These are phyloP conservation scores for Botrytis porri DNA, from an alignment of 2,329 filamentous ascomycete genomes.

Conservation along the genomic window DNA sequence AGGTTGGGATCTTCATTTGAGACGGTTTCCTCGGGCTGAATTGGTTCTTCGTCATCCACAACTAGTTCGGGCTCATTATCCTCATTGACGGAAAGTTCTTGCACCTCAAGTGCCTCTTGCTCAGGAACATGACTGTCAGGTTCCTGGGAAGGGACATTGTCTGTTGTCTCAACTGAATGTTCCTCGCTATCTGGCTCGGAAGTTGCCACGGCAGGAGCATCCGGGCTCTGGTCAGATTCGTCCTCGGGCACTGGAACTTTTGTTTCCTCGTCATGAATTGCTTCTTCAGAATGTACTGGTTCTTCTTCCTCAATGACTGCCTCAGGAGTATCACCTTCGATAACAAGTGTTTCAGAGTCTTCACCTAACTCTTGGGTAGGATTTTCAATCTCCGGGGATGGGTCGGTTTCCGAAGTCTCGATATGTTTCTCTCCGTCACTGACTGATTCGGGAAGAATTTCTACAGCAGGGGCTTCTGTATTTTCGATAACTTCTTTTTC, in stretches of 20 bases:
- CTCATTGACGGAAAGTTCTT: neutral
- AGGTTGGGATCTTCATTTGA: neutral
- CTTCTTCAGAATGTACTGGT: neutral
- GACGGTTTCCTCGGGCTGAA: neutral
- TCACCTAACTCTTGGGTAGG: neutral
- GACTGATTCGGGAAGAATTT: neutral
- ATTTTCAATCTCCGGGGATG: neutral
- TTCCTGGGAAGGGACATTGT: neutral
- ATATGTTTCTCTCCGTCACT: neutral
- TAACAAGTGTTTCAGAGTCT: neutral
- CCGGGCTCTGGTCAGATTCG: neutral
- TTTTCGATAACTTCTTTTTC: neutral
- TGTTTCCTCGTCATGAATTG: neutral
- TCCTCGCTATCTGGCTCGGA: neutral
- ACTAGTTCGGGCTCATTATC: neutral
- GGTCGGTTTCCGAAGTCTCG: neutral
- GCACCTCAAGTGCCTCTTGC: neutral
- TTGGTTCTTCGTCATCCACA: neutral
- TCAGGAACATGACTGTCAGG: neutral
- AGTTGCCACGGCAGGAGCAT: neutral
- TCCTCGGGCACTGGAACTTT: neutral
- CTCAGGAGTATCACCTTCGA: neutral
- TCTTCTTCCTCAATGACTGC: neutral
- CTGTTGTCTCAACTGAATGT: neutral
- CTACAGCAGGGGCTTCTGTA: neutral